Evolutionary conservation across 176 grass and related monocot species (phyloP).

Genomic region (Urochloa ruziziensis): DNA sequence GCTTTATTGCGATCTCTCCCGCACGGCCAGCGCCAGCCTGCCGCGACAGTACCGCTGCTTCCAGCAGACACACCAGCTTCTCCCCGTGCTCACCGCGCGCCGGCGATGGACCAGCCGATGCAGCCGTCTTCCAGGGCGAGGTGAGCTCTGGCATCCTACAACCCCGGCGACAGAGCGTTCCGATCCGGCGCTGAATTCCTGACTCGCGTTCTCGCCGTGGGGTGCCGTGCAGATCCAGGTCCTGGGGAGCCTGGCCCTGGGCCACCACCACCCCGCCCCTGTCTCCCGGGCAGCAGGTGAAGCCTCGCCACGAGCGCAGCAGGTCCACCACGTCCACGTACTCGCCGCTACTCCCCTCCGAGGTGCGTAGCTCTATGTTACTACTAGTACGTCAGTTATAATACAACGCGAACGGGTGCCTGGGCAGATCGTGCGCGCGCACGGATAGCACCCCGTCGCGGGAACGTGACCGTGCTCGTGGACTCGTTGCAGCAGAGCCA

Average conservation of each 20-base stretch:
- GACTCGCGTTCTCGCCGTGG: not conserved
- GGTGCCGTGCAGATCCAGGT: conserved; percentile 40
- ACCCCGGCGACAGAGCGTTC: too few relatives aligned
- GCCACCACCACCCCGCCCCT: not conserved
- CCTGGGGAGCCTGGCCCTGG: conserved; percentile 20
- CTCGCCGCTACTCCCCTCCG: not conserved
- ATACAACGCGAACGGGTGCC: not conserved
- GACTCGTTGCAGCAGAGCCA: not conserved
- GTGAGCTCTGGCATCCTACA: too few relatives aligned
- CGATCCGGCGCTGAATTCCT: not conserved
- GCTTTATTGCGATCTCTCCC: not conserved
- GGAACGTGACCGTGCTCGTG: not conserved
- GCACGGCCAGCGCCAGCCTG: not conserved
- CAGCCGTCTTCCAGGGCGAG: conserved; percentile 34
- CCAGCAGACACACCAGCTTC: not conserved
- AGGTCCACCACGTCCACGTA: conserved; percentile 18
- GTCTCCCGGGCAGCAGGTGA: not conserved
- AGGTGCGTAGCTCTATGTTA: not conserved
- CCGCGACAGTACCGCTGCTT: too few relatives aligned
- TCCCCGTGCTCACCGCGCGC: too few relatives aligned
- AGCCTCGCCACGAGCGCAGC: conserved; percentile 43
- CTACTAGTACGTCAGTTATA: too few relatives aligned
- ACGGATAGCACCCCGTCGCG: not conserved
- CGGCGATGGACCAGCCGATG: conserved; percentile 1
- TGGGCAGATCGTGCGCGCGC: not conserved